Base-by-base conservation (phyloP, 2,329 filamentous ascomycete genomes). In the Sporothrix pseudoabietina region DNA sequence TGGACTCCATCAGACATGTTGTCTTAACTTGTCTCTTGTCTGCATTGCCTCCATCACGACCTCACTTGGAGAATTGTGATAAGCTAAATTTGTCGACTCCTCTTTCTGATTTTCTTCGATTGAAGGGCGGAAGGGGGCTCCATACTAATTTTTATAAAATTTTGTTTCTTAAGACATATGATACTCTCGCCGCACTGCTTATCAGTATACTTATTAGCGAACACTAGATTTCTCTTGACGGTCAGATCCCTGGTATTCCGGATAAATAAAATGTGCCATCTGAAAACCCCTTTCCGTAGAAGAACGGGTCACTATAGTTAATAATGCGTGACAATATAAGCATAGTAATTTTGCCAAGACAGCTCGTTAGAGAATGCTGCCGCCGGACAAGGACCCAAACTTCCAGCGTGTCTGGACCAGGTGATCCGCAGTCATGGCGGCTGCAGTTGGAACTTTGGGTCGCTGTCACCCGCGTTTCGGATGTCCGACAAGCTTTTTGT, bases 401-500 rank as follows among this genome's bases (percentile, higher is more conserved):
- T 22, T 41, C n/a, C 16, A 26, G 22, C 39, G n/a, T 47, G 61
- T 65, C 61, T 65, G 39, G 47, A 65, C 39, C 5, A 44, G 59
- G 59, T 63, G 59, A 63, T 63, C 32, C n/a, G 35, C 59, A 2
- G 22, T 19, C 61, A 65, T 65, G 39, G 61, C 61, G 61, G 61
- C 61, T 65, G 61, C 12, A 22, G 59, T 22, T 63, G 19, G 35
- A 35, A 59, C 39, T 44, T 65, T 65, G 59, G 39, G n/a, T 44
- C n/a, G 41, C 44, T 65, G 39, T 35, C 26, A 14, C 10, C 61
- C n/a, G 61, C 61, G 35, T 65, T 65, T 44, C 39, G 39, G 61
- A 63, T 63, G 59, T 44, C 59, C 35, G 59, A 63, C 59, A 63
- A 63, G 59, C 59, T 63, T 63, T 61, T 26, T 1, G 35, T 44